Base-by-base conservation (phyloP, 2,329 filamentous ascomycete genomes). In the Didymella pinodella region DNA sequence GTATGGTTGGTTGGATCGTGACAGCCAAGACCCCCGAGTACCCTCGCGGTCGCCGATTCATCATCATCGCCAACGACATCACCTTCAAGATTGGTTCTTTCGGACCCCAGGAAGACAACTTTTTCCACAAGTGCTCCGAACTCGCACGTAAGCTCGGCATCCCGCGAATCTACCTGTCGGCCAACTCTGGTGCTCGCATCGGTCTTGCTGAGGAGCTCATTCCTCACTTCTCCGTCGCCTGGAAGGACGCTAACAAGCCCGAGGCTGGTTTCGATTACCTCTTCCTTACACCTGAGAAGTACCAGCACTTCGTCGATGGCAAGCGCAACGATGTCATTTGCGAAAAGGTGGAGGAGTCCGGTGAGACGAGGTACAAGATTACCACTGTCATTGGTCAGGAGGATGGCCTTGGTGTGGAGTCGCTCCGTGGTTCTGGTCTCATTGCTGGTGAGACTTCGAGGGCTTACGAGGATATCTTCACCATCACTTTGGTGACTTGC, bases 91-190 rank as follows among this genome's bases (percentile, higher is more conserved):
- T 98, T 77, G 95, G 95, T 74, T 97, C 92, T 2, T 99, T 99
- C 77, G 95, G 95, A 51, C 95, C 95, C 40, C 89, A 90, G 80
- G 95, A 99, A 82, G 95, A 99, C 80, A 90, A 91, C 71, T 99
- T 97, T 87, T 99, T 99, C 88, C 86, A 96, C 85, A 97, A 98
- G 85, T 99, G 95, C 83, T 98, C 95, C 10, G 93, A 99, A 80
- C 85, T 97, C 66, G 95, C 95, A 63, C 89, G 93, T 71, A 94
- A 92, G 83, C 84, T 97, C 62, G 95, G 95, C 38, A 97, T 99
- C 72, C 95, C 95, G 25, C 91, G 95, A 69, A 94, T 99, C 76
- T 99, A 99, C 82, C 84, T 99, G 59, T 99, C 95, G 77, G 95
- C 95, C 77, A 99, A 99, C 86, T 99, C 95, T 59, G 95, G 95